These are phyloP conservation scores for Backusella psychrophila DNA, from an alignment of 192 early-diverging fungal species.

Conservation along the genomic window DNA sequence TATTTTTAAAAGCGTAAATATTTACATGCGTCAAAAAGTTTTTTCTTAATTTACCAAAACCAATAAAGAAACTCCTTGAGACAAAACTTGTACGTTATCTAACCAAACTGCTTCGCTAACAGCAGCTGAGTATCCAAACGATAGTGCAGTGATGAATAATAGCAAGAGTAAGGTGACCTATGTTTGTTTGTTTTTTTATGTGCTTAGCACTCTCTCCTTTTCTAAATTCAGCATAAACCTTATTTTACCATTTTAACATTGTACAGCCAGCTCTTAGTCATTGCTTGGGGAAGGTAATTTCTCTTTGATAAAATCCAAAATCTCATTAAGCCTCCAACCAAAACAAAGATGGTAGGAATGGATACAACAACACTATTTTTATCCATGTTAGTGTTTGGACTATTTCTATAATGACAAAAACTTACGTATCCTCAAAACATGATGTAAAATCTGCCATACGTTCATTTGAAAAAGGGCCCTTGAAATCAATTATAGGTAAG, in stretches of 20 bases:
- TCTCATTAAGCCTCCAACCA: slow-evolving; percentile 41
- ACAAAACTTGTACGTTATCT: neutral
- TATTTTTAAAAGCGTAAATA: neutral
- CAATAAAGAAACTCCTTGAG: neutral
- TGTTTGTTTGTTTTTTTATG: neutral
- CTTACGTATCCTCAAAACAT: slow-evolving; percentile 36
- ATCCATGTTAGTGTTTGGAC: neutral
- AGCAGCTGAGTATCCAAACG: neutral
- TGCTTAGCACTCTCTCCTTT: neutral
- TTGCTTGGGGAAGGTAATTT: slow-evolving; percentile 17
- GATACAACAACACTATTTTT: neutral
- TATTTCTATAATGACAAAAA: neutral
- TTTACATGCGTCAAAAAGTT: neutral
- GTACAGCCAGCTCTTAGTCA: slow-evolving; percentile 33
- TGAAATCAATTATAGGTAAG: neutral
- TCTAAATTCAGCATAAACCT: neutral
- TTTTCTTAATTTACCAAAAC: slow-evolving; percentile 8
- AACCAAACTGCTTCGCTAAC: neutral
- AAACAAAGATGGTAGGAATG: neutral
- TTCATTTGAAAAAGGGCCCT: slow-evolving; percentile 26
- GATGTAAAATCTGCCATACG: slow-evolving; percentile 25
- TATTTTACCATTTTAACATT: slow-evolving; percentile 33
- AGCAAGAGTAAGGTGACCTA: slow-evolving; percentile 6
- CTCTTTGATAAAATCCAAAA: slow-evolving; percentile 36
- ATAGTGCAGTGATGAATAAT: neutral